Base-by-base conservation (phyloP, 2,329 filamentous ascomycete species). In the Madurella mycetomatis region DNA sequence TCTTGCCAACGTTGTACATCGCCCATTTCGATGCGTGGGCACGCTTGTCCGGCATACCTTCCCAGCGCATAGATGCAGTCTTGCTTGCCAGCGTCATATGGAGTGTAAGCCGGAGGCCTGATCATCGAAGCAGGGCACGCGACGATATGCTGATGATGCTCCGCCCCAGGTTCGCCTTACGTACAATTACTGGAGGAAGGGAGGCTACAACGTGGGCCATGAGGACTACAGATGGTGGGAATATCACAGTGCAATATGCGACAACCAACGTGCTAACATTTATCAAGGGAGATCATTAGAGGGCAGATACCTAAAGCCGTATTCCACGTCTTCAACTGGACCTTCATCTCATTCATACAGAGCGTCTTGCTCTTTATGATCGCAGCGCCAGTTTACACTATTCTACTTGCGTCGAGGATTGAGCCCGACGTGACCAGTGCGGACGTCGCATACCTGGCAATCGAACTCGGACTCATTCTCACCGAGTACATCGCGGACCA, bases 151-250 rank as follows among this genome's bases (percentile, higher is more conserved):
- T 67, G 45, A 70, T 57, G 56, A 47, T 57, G 43, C 2, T n/a
- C 16, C 15, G 18, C 9, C 42, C 15, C 56, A 91, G 88, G 69
- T 75, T 54, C 87, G 94, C 11, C 76, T 99, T 71, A 97, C 92
- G 2, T 97, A 83, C 77, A 99, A 99, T 73, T 99, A 96, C 74
- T 96, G 88, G 86, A 87, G 94, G 55, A 95, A 90, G 70, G 94
- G 94, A 40, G 94, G 94, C 19, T 99, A 99, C 70, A 76, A 79
- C 15, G 78, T 92, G 60, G 92, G 94, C 39, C 92, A 88, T 15
- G 92, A 99, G 72, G 94, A 99, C 71, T 99, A 99, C 70, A 83
- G 94, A 73, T 99, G 94, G 85, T 78, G 63, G 48, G 68, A 64
- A 30, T 43, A 2, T n/a, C 4, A 12, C 18, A 9, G 9, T 18